Base-by-base conservation (phyloP, 75 land plant species). In the Pinus tabuliformis region DNA sequence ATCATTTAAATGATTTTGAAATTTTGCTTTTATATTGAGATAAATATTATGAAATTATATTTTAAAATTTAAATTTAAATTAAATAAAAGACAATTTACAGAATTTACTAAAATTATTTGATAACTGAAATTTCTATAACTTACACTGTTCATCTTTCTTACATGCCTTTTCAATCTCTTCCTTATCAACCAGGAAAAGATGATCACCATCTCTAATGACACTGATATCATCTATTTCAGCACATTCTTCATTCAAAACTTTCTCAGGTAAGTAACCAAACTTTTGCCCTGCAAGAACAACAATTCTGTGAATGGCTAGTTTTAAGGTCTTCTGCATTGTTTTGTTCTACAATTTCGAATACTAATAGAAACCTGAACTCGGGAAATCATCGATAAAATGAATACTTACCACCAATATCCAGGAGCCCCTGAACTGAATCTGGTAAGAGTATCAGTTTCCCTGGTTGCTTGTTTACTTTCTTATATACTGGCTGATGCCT, bases 401-500 rank as follows among this genome's bases (percentile, higher is more conserved):
- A 30, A 36, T 8, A 57, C 78, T 89, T 82, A 13, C 70, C 73
- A 28, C 87, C 94, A 49, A 84, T 62, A 3, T 75, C 75, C 2
- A 92, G 70, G 12, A 92, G 78, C 76, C 87, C 85, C 42, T 87
- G 59, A 39, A 87, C 13, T 12, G 85, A 78, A 6, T 26, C 70
- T 21, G 94, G 94, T 24, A 89, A 75, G 5, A 85, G 72, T 7
- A 89, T 80, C 4, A 89, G 26, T 26, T 26, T 26, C 26, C 26
- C 26, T 26, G 26, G 26, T 26, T 26, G 26, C 26, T 26, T 26
- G 13, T 79, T 81, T 64, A 56, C 74, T 56, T 33, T 71, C 70
- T 20, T 20, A 39, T 7, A 64, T 17, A 14, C 56, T 56, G 57
- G 57, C 20, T 36, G 81, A 6, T 78, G 81, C 56, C 76, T 82